These are phyloP conservation scores for Gelatoporia subvermispora DNA, from an alignment of 768 basidiomycete species.

Conservation along the genomic window DNA sequence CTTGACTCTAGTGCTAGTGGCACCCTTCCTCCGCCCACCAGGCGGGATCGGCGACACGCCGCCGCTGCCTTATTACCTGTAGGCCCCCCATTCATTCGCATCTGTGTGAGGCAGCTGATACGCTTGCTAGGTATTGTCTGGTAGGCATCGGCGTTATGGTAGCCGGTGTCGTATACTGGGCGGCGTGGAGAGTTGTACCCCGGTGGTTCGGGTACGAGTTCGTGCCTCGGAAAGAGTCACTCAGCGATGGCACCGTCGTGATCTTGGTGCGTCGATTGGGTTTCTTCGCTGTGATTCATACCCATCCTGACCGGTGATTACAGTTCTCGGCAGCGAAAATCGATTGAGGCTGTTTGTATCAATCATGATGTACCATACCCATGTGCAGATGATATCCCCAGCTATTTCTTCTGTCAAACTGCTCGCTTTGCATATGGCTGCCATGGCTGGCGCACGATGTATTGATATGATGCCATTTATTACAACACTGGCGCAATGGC, in stretches of 20 bases:
- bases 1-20: conserved; percentile 40
- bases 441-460: too few relatives aligned
- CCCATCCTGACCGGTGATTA: background rate
- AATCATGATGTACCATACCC: background rate
- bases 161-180: conserved; percentile 49
- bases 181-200: conserved; percentile 48
- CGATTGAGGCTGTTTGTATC: background rate
- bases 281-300: background rate
- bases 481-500: too few relatives aligned
- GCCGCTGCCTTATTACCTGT: conserved; percentile 54
- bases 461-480: background rate
- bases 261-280: conserved; percentile 34
- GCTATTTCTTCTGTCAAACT: background rate
- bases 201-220: conserved; percentile 44
- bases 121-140: conserved; percentile 39
- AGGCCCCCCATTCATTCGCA: background rate
- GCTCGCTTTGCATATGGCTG: too few relatives aligned
- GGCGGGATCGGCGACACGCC: conserved; percentile 56
- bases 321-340: conserved; percentile 14
- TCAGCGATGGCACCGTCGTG: conserved; percentile 51
- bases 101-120: background rate
- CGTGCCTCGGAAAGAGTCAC: conserved; percentile 41
- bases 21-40: conserved; percentile 50
- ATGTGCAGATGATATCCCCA: background rate
- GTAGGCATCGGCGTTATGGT: conserved; percentile 47